Base-by-base conservation (phyloP, 2,329 filamentous ascomycete species). In the Pseudocercospora ulei region DNA sequence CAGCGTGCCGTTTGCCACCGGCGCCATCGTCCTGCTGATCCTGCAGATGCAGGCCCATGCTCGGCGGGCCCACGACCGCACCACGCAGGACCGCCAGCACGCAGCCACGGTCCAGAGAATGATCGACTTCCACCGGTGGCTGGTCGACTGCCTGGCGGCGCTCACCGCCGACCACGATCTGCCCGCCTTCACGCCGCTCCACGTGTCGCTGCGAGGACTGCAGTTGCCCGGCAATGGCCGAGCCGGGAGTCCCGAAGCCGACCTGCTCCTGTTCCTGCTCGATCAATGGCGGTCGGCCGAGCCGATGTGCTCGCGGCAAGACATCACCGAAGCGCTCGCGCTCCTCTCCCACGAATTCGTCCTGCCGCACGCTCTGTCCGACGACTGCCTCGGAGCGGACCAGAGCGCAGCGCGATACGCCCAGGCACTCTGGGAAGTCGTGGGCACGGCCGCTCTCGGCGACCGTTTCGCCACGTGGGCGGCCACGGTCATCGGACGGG, bases 21-120 rank as follows among this genome's bases (percentile, higher is more conserved):
- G 87, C 0, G 81, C 87, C 47, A 73, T 80, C 1, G 65, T 95
- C 11, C 84, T 85, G 1, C 80, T 82, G 0, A 65, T 96, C 3
- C 76, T 86, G 2, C 86, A 84, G 2, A 67, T 96, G 12, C 73
- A 79, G 28, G 72, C 78, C 5, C 50, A 56, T 27, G 35, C 50
- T 4, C 41, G 39, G 9, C 12, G 9, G 14, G 35, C 37, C 27
- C 43, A 46, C 17, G 76, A 82, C 7, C 85, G 77, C 52, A 88
- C 81, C 3, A 88, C 83, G 0, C 84, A 94, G 52, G 83, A 92
- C 56, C 84, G 73, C 43, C 83, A 94, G 51, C 82, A 88, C 58
- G 73, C 73, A 48, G 72, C 73, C 4, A 93, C 85, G 0, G 76
- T 86, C 66, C 75, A 69, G 43, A 88, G 81, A 53, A 80, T 84